Evolutionary conservation across 192 early-diverging fungal species (phyloP).

Genomic region (Funneliformis geosporum): DNA sequence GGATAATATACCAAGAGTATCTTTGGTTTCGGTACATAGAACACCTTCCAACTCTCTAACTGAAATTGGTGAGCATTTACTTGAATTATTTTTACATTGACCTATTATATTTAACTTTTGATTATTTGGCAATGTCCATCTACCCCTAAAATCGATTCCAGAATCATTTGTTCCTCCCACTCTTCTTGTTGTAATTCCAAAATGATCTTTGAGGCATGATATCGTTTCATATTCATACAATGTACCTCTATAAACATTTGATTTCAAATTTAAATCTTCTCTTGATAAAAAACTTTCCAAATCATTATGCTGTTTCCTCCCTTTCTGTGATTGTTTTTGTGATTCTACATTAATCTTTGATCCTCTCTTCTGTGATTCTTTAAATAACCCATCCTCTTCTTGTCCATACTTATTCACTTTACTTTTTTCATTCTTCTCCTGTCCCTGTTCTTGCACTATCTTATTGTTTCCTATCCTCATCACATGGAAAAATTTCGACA

Average conservation of each 20-base stretch:
- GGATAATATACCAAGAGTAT: slow-evolving; percentile 19
- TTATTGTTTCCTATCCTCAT: too few species aligned
- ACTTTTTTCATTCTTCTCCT: too few species aligned
- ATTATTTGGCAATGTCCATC: slow-evolving; percentile 5
- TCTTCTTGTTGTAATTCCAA: slow-evolving; percentile 14
- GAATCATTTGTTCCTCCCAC: slow-evolving; percentile 12
- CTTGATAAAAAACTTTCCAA: slow-evolving; percentile 25
- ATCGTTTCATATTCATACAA: slow-evolving; percentile 33
- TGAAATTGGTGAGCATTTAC: neutral
- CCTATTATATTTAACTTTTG: slow-evolving; percentile 22
- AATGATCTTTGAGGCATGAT: slow-evolving; percentile 7
- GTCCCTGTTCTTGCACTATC: too few species aligned
- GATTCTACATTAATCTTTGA: too few species aligned
- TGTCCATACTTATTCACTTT: neutral
- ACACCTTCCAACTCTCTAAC: slow-evolving; percentile 28
- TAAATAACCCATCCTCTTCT: neutral
- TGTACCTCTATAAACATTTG: slow-evolving; percentile 14
- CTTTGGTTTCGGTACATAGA: neutral
- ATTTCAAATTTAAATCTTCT: neutral
- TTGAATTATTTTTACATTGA: slow-evolving; percentile 20
- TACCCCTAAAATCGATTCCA: slow-evolving; percentile 30
- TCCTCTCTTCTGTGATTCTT: too few species aligned
- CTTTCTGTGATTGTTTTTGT: too few species aligned
- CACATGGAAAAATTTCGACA: too few species aligned
- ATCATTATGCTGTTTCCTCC: neutral